These are phyloP conservation scores for Skeletonema marinoi DNA, from an alignment of 108 stramenopile genomes.

Conservation along the genomic window DNA sequence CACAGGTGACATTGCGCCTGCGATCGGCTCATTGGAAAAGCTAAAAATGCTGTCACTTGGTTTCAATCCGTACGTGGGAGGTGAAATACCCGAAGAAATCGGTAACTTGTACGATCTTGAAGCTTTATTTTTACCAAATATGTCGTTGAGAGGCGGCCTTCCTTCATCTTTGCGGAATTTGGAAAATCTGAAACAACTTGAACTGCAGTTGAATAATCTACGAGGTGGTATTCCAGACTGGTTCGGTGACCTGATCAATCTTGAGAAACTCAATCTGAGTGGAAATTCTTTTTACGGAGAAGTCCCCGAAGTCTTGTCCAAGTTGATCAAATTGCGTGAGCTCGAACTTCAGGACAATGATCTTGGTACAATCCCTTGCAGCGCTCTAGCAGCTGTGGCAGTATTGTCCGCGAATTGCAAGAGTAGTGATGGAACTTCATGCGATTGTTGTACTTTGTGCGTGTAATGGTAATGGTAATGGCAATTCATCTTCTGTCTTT, in stretches of 20 bases:
- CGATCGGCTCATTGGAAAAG: slow-evolving; percentile 29
- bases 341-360: slow-evolving; percentile 21
- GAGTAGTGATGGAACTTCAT: not conserved
- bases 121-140: not conserved
- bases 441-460: not conserved
- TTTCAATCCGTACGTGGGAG: slow-evolving; percentile 13
- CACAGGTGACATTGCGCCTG: slow-evolving; percentile 32
- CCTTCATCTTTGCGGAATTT: not conserved
- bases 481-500: not conserved
- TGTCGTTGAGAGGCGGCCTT: not conserved
- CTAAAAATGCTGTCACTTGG: slow-evolving; percentile 35
- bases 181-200: not conserved
- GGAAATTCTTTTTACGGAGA: slow-evolving; percentile 24
- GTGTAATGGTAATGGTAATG: not conserved
- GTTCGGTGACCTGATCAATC: not conserved
- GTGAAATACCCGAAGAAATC: slow-evolving; percentile 29
- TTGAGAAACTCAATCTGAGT: slow-evolving; percentile 13
- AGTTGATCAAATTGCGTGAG: slow-evolving; percentile 11
- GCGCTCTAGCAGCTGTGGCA: not conserved
- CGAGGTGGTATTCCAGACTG: not conserved
- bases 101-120: slow-evolving; percentile 21
- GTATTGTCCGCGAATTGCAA: not conserved
- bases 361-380: not conserved
- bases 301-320: slow-evolving; percentile 18
- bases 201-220: not conserved